Conservation (phyloP, 768 basidiomycete genomes). For the Flagelloscypha sp. region DNA sequence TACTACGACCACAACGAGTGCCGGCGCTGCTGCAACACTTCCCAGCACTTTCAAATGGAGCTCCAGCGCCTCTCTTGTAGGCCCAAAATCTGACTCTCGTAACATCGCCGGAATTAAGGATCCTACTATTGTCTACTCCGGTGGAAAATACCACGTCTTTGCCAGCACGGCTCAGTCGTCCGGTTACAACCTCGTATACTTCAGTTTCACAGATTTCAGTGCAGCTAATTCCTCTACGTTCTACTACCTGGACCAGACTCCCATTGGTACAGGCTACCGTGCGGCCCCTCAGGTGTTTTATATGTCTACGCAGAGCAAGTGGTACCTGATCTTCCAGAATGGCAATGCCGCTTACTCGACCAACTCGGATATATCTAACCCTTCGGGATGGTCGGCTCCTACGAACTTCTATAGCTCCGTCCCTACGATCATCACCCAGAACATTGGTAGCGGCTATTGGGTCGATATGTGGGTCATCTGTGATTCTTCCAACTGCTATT, state of each 20-base stretch:
- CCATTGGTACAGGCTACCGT: slow-evolving; percentile 4
- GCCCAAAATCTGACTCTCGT: not conserved
- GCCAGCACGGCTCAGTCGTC: slow-evolving; percentile 1
- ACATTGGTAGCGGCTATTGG: slow-evolving; percentile 3
- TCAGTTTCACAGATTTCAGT: slow-evolving; percentile 5
- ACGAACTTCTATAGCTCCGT: not conserved
- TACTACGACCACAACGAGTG: slow-evolving; percentile 20
- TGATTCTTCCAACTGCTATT: slow-evolving; percentile 1
- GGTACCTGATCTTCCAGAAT: slow-evolving; percentile 5
- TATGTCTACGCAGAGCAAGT: slow-evolving; percentile 3
- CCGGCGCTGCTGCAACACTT: no score
- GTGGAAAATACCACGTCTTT: slow-evolving; percentile 4
- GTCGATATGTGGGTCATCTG: slow-evolving; percentile 7
- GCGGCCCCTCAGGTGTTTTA: slow-evolving; percentile 6
- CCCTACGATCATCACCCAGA: slow-evolving; percentile 1
- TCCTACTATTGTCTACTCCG: slow-evolving; percentile 2
- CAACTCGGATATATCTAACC: slow-evolving; percentile 5
- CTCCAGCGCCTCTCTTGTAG: slow-evolving; percentile 4
- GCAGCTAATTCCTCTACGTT: slow-evolving; percentile 3
- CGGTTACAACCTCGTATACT: slow-evolving; percentile 4
- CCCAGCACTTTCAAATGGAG: slow-evolving; percentile 8
- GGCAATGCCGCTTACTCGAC: slow-evolving; percentile 4
- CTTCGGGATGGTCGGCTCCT: slow-evolving; percentile 2
- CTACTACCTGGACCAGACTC: slow-evolving; percentile 4
- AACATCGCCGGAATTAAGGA: slow-evolving; percentile 2